Base-by-base conservation (phyloP, 352 stramenopile genomes). In the Pythium plurisporium region DNA sequence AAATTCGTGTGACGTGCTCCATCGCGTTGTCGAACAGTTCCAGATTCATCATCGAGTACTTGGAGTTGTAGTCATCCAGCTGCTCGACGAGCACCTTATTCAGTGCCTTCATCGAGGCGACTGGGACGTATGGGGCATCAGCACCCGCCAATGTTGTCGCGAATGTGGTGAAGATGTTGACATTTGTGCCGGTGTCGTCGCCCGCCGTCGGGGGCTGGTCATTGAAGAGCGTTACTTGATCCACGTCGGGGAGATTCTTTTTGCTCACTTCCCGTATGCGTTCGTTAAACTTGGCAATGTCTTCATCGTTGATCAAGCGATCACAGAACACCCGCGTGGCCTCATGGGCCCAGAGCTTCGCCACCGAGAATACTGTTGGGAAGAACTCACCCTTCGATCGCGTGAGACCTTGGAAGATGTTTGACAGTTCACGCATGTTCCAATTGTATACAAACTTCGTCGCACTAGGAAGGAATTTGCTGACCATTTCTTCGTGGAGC, bases 371-470 rank as follows among this genome's bases (percentile, higher is more conserved):
- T 4, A 88, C 78, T 6, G 76, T 90, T 17, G 86, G 80, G 67
- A 96, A 98, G 64, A 96, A 98, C 36, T 98, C 89, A 22, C 85
- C 82, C 61, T 96, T 97, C 8, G 93, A 91, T 3, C 91, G 82
- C 30, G 90, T 97, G 25, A 96, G 79, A 3, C 93, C 92, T 72
- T 99, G 96, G 65, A 98, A 98, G 46, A 98, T 95, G 53, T 98
- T 98, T 5, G 85, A 96, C 4, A 99, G 73, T 59, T 99, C 94
- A 15, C 95, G 87, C 93, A 95, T 98, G 72, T 98, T 98, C 94
- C 96, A 99, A 64, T 98, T 98, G 76, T 99, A 99, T 58, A 98
- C 97, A 65, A 99, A 98, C 66, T 98, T 97, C n/a, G 97, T 93
- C 38, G 94, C 95, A 36, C 89, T 98, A 3, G 95, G 95, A 5